Conservation (phyloP, 192 early-diverging fungal species). For the Mortierella hygrophila region DNA sequence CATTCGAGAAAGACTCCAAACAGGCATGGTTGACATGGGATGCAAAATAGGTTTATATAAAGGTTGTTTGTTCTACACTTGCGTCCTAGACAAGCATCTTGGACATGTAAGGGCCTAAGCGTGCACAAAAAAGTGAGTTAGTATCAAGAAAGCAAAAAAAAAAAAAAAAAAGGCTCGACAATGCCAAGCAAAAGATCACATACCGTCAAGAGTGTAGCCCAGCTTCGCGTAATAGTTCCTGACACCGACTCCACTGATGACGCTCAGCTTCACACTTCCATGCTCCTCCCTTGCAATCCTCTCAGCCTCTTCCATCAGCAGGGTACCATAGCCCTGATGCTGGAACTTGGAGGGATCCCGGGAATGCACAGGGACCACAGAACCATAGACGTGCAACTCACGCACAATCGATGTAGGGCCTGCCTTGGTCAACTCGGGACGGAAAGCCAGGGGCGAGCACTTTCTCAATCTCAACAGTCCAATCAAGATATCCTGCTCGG, state of each 20-base stretch:
- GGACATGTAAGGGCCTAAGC: slow-evolving; percentile 91
- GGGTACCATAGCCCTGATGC: slow-evolving; percentile 98
- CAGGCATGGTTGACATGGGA: neutral
- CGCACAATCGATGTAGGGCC: slow-evolving; percentile 94
- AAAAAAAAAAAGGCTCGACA: neutral
- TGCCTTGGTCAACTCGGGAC: slow-evolving; percentile 86
- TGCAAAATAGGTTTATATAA: neutral
- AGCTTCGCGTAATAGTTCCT: slow-evolving; percentile 98
- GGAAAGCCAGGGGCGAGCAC: slow-evolving; percentile 87
- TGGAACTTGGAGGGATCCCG: slow-evolving; percentile 99
- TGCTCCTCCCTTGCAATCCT: slow-evolving; percentile 98
- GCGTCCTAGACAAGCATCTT: slow-evolving; percentile 75
- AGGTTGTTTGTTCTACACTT: neutral
- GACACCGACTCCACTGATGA: slow-evolving; percentile 98
- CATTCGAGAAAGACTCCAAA: too few relatives aligned
- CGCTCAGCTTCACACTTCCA: slow-evolving; percentile 92
- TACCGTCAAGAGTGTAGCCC: slow-evolving; percentile 93
- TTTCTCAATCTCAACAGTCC: slow-evolving; percentile 95
- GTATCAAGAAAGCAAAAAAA: neutral
- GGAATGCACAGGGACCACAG: slow-evolving; percentile 94
- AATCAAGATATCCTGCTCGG: slow-evolving; percentile 95
- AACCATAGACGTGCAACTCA: slow-evolving; percentile 98
- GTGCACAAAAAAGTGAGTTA: neutral
- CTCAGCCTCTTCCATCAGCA: slow-evolving; percentile 99
- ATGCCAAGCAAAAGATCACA: slow-evolving; percentile 16